Conservation (phyloP, 2,329 filamentous ascomycete genomes). For the Plenodomus lindquistii region DNA sequence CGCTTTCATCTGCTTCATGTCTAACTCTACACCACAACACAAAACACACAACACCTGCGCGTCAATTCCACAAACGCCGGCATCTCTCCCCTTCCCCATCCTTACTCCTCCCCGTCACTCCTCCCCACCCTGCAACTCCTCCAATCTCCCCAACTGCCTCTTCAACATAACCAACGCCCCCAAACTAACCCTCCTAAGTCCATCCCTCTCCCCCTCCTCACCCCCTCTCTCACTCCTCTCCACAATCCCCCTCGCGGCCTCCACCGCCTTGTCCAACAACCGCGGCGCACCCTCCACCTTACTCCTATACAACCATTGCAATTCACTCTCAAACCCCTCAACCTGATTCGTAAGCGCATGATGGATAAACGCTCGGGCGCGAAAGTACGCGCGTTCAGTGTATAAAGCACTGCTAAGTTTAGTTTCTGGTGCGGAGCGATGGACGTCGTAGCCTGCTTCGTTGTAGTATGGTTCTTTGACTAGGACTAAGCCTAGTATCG, state of each 20-base stretch:
- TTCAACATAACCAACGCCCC: constrained; percentile 52
- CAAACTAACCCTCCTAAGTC: constrained; percentile 52
- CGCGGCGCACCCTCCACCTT: constrained; percentile 38
- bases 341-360: constrained; percentile 50
- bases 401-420: constrained; percentile 54
- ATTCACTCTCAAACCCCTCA: constrained; percentile 54
- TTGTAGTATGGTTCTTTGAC: constrained; percentile 66
- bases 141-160: constrained; percentile 46
- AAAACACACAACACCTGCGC: no score
- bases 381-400: constrained; percentile 59
- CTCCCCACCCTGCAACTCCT: constrained; percentile 20
- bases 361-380: constrained; percentile 56
- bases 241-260: constrained; percentile 48
- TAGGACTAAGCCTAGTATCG: constrained; percentile 60
- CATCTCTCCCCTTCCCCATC: neutral
- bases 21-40: no score
- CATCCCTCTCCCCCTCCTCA: constrained; percentile 44
- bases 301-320: constrained; percentile 57
- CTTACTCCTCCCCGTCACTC: neutral
- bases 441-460: constrained; percentile 63
- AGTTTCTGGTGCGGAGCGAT: constrained; percentile 52
- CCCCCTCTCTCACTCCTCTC: constrained; percentile 37
- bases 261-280: constrained; percentile 51
- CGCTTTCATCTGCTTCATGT: no score
- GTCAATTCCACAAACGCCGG: no score